phyloP scores from a whole-genome alignment of 768 basidiomycete species.

The Psilocybe cyanescens region DNA sequence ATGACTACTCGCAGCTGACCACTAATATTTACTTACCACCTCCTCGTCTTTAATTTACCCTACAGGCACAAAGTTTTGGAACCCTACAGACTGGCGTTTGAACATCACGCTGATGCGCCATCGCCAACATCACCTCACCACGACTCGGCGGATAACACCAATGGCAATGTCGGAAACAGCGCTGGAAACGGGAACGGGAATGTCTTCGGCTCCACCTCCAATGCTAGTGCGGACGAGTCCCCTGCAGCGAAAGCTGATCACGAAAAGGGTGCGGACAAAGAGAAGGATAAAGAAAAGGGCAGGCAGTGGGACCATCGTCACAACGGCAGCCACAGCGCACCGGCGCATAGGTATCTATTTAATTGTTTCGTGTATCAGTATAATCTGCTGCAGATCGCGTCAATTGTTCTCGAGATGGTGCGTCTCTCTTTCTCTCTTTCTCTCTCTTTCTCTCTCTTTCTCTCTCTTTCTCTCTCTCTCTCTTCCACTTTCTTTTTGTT shows the following conservation, averaged over 20 bases:
- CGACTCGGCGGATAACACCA: neutral
- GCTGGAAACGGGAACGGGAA: neutral
- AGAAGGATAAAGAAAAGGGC: neutral
- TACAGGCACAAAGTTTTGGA: slow-evolving; percentile 55
- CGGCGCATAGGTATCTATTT: slow-evolving; percentile 66
- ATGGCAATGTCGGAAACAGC: neutral
- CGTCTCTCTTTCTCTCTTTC: slow-evolving; percentile 9
- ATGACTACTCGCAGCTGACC: neutral
- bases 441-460: neutral
- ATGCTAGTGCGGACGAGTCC: neutral
- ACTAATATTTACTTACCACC: neutral
- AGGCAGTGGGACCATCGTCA: neutral
- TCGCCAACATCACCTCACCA: neutral
- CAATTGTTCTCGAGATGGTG: slow-evolving; percentile 45
- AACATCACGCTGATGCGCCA: slow-evolving; percentile 6
- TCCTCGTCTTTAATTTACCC: neutral
- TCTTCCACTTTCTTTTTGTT: neutral
- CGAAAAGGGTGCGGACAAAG: too few species aligned
- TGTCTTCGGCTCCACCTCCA: neutral
- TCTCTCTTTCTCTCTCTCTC: neutral
- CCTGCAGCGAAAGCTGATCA: neutral
- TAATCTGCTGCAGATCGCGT: slow-evolving; percentile 45
- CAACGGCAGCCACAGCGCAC: slow-evolving; percentile 36
- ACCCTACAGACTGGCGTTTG: slow-evolving; percentile 58
- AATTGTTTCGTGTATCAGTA: slow-evolving; percentile 77